These are phyloP conservation scores for Sporormia fimetaria DNA, from an alignment of 495 filamentous ascomycete genomes.

Conservation along the genomic window DNA sequence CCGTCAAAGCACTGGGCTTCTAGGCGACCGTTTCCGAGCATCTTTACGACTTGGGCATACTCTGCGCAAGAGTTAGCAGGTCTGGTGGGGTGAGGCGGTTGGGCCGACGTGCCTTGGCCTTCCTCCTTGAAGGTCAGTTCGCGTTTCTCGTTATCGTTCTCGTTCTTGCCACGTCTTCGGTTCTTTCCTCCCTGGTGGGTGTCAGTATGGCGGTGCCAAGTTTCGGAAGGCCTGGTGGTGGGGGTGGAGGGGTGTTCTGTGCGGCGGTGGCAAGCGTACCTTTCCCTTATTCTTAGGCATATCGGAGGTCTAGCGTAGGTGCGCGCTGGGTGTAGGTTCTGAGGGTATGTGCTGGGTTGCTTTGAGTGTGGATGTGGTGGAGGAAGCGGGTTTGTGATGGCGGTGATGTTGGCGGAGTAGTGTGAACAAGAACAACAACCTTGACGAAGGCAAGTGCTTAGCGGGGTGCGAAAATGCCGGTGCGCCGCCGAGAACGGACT, in stretches of 20 bases:
- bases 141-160: slow-evolving; percentile 99
- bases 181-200: slow-evolving; percentile 88
- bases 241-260: too few species aligned
- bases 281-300: slow-evolving; percentile 99
- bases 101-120: slow-evolving; percentile 57
- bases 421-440: background rate
- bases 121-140: slow-evolving; percentile 98
- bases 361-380: background rate
- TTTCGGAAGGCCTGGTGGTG: slow-evolving; percentile 12
- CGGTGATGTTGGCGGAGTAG: background rate
- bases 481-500: background rate
- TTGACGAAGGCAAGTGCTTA: too few species aligned
- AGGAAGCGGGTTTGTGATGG: background rate
- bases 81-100: background rate
- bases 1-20: slow-evolving; percentile 98
- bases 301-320: slow-evolving; percentile 29
- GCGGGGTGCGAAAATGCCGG: too few species aligned
- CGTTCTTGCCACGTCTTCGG: slow-evolving; percentile 96
- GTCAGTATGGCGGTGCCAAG: slow-evolving; percentile 21
- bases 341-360: background rate
- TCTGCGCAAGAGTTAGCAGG: slow-evolving; percentile 41
- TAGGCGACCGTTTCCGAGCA: slow-evolving; percentile 94
- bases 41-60: slow-evolving; percentile 97
- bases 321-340: background rate
- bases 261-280: too few species aligned